Evolutionary conservation across 2,329 filamentous ascomycete genomes (phyloP), one percentile per base, ranked within the genome.

Genomic region (Fusarium xyrophilum): DNA sequence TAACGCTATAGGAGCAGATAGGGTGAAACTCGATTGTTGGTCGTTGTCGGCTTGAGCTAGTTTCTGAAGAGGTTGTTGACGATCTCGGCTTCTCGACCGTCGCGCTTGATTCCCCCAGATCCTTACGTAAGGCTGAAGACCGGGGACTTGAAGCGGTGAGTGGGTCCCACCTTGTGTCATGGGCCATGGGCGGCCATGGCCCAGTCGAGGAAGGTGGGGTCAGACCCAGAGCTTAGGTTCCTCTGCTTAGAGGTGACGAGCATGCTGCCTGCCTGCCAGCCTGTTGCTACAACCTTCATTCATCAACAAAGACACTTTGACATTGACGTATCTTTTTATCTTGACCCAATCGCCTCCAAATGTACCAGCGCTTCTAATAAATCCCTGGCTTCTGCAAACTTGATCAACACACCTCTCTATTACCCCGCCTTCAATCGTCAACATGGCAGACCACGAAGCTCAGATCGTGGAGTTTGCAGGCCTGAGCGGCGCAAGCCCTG

Each of bases 381-480:
- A 6, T 7, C 13, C 4, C 9, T 17, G 13, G 25, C 43, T 12
- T 38, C 6, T 14, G 15, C 46, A 27, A 42, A 36, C 19, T 33
- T 28, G 25, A 47, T 43, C 32, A 19, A 10, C 15, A 21, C 23
- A n/a, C 30, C 46, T 42, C 7, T 40, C 35, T 56, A 47, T 53
- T 71, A 73, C 71, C 69, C 72, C 72, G 65, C 73, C 69, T 68
- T 48, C 60, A 58, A 52, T 28, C 38, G 36, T 61, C 69, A 74
- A 55, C 28, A 78, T 78, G 76, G 76, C 76, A 58, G 76, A 76
- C 58, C 60, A 65, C 44, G 73, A 75, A 56, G 54, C 54, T 48
- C 71, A 75, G 68, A 67, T 79, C 46, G 63, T 63, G 51, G 69
- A 78, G 51, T 77, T 79, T 55, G 65, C 65, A 56, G 62, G 59